Evolutionary conservation across 306 rosid genomes (phyloP), one percentile per base, ranked within the genome.

Genomic region (Cyamopsis tetragonoloba): DNA sequence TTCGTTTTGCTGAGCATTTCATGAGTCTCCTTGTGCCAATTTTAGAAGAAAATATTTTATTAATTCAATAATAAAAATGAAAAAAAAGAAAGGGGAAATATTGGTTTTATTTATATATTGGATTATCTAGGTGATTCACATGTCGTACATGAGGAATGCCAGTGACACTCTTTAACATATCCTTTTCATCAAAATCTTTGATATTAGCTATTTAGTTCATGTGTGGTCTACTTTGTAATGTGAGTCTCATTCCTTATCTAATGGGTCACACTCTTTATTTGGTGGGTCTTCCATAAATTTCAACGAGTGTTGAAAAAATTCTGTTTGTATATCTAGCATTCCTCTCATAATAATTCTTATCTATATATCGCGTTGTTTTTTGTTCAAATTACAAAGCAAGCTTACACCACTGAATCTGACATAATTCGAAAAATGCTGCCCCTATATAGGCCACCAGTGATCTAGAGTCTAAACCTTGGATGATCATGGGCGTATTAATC

Each of bases 1-100:
- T 89, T 66, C 83, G 86, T 32, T n/a, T 62, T 64, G 37, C 19
- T 28, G 12, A 18, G 2, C 11, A 5, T 67, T 32, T 65, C 37
- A n/a, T 28, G 69, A 4, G 46, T 62, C 20, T 39, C 48, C 19
- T 56, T 28, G 66, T 34, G 7, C 48, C n/a, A 32, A 22, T 68
- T 31, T 18, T 35, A 26, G 63, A 77, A 62, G 39, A 54, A 62
- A 39, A 48, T 44, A 23, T 27, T 35, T 30, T 63, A 51, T 32
- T n/a, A 54, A 24, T 38, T 32, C 9, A 54, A 24, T 38, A 19
- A 63, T 38, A n/a, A 18, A 42, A 48, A 22, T 60, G 19, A 13
- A 42, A 23, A 47, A 7, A 55, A 42, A 35, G 61, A 68, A 15
- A 53, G 3, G 20, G 44, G 62, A 53, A 7, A 14, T 14, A 43